These are phyloP conservation scores for Moringa oleifera DNA, from an alignment of 345 rosid genomes.

Conservation along the genomic window DNA sequence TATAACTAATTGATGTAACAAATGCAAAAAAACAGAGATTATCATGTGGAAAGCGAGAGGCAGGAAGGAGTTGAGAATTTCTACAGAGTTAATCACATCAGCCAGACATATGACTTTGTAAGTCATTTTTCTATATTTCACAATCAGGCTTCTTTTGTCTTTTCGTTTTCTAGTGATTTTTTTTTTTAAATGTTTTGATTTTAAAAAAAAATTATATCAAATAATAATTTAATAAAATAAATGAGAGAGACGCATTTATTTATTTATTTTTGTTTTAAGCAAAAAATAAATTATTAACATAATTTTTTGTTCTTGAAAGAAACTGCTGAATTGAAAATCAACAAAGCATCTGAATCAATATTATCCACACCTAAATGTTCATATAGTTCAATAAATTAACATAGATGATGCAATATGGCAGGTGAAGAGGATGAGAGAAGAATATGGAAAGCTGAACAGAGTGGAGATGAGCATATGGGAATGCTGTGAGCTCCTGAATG, in stretches of 20 bases:
- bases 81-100: slow-evolving; percentile 65
- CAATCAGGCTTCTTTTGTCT: no score
- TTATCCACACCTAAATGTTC: background rate
- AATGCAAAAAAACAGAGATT: slow-evolving; percentile 39
- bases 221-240: no score
- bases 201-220: no score
- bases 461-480: slow-evolving; percentile 56
- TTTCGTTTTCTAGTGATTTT: background rate
- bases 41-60: slow-evolving; percentile 69
- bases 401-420: background rate
- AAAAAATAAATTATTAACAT: no score
- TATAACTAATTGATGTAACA: no score
- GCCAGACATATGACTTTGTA: slow-evolving; percentile 80
- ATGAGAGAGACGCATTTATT: no score
- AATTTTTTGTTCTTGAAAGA: no score
- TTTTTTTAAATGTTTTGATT: background rate
- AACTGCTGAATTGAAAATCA: background rate
- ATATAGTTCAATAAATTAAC: background rate
- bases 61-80: slow-evolving; percentile 67
- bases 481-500: slow-evolving; percentile 57
- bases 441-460: slow-evolving; percentile 27
- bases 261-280: no score
- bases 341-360: no score
- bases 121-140: background rate
- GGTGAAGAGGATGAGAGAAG: slow-evolving; percentile 30